Conservation (phyloP, 1,284 basidiomycete genomes). For the Trametes pubescens region DNA sequence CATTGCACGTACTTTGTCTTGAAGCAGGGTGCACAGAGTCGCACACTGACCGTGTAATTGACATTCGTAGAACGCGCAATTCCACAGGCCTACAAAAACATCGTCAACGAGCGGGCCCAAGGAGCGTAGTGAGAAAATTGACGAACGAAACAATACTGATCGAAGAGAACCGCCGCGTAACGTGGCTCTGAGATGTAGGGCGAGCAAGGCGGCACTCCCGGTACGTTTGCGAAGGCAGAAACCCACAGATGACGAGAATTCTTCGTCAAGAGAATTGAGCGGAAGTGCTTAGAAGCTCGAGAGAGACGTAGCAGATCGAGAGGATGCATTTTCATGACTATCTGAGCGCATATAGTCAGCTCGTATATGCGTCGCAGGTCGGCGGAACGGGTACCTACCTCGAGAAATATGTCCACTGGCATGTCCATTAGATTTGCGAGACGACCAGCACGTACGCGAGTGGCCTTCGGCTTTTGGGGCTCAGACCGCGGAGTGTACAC, state of each 20-base stretch:
- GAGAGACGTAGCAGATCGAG: conserved; percentile 13
- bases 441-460: conserved; percentile 3
- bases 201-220: conserved; percentile 16
- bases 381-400: background rate
- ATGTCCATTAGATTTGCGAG: conserved; percentile 6
- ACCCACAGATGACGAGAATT: conserved; percentile 11
- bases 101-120: background rate
- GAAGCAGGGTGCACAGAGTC: conserved; percentile 17
- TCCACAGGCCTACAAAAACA: conserved; percentile 11
- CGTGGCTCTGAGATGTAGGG: conserved; percentile 11
- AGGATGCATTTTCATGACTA: conserved; percentile 12
- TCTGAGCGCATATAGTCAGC: conserved; percentile 1
- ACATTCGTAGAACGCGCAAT: background rate
- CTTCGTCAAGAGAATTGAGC: conserved; percentile 10
- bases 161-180: conserved; percentile 17
- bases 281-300: conserved; percentile 14
- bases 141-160: conserved; percentile 21
- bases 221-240: conserved; percentile 14
- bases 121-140: too few species aligned
- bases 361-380: background rate
- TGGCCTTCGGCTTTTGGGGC: background rate
- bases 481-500: background rate
- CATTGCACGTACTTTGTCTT: conserved; percentile 11
- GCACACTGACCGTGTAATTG: conserved; percentile 3
- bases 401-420: conserved; percentile 12